Base-by-base conservation (phyloP, 2,329 filamentous ascomycete genomes). In the Monosporascus sp. region DNA sequence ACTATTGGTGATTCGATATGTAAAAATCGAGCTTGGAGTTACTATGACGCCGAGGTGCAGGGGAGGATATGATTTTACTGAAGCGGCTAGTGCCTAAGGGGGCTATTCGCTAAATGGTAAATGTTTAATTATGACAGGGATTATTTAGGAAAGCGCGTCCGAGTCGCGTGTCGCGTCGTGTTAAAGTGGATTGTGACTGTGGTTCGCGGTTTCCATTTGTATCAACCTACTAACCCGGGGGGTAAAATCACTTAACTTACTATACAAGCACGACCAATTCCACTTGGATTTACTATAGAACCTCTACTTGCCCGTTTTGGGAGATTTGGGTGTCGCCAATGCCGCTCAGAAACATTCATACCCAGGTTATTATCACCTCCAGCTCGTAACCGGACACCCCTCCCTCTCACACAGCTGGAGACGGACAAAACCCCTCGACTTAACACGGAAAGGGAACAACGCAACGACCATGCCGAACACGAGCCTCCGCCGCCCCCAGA, bases 401-500 rank as follows among this genome's bases (percentile, higher is more conserved):
- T 40, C 37, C 37, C 37, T 16, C n/a, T 43, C 9, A 9, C 22
- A 9, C 40, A 20, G 19, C 40, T 43, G 40, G 40, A 43, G 40
- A 43, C 40, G 19, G 16, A 6, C 19, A 24, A 43, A 20, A 14
- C 40, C 8, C 19, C 37, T 19, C 37, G 37, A 19, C 17, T 41
- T 20, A 53, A 16, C 7, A 53, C 26, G 31, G 5, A 41, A 47
- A 41, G 44, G 26, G 20, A 11, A 38, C 43, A 26, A 49, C 5
- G 24, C 45, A 17, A n/a, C 65, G 67, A 71, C 68, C 61, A 82
- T 87, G 85, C 73, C 83, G 47, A 85, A 83, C 69, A 84, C 80
- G 47, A 75, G 74, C 49, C 69, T 86, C 63, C 74, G 83, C 53
- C 77, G 76, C 65, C 84, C 84, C 46, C 78, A 84, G 66, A 85